A percentile compares a stretch with the other conserved stretches of the same genome.
These are phyloP conservation scores for Cyclocybe aegerita DNA, from an alignment of 768 basidiomycete genomes.

Conservation along the genomic window DNA sequence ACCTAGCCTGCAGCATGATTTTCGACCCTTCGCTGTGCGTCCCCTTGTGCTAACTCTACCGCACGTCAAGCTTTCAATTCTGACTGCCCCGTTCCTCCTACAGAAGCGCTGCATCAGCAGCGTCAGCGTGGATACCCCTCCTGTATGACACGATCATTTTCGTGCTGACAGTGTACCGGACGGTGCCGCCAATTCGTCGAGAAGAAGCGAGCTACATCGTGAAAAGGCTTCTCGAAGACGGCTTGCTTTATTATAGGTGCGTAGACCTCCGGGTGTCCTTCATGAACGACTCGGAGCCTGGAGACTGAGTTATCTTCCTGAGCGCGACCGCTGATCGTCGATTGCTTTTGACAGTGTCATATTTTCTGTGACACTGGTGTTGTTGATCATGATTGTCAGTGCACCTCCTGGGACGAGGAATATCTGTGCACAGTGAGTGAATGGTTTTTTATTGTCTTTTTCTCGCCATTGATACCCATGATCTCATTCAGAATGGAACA, in stretches of 20 bases:
- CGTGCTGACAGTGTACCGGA: constrained; percentile 35
- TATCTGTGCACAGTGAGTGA: constrained; percentile 45
- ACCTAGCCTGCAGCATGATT: constrained; percentile 41
- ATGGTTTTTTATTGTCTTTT: background rate
- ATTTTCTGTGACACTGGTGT: constrained; percentile 39
- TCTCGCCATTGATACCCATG: background rate
- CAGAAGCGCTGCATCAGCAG: constrained; percentile 38
- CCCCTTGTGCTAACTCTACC: too few species aligned
- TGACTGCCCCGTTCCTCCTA: constrained; percentile 4
- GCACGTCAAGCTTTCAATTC: too few species aligned
- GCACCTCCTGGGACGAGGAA: constrained; percentile 47
- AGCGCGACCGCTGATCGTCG: background rate
- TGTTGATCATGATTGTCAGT: constrained; percentile 45
- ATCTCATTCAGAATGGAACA: constrained; percentile 32
- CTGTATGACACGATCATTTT: constrained; percentile 47
- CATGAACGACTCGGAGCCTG: background rate
- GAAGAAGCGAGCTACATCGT: constrained; percentile 36
- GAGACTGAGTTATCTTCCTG: background rate
- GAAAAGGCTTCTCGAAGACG: constrained; percentile 43
- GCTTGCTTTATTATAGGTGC: constrained; percentile 46
- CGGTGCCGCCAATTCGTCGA: constrained; percentile 33
- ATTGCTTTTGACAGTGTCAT: constrained; percentile 32
- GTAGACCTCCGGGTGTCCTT: background rate
- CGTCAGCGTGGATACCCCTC: constrained; percentile 52
- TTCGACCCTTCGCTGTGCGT: constrained; percentile 36